These are phyloP conservation scores for Phytophthora melonis DNA, from an alignment of 352 stramenopile genomes.

Conservation along the genomic window DNA sequence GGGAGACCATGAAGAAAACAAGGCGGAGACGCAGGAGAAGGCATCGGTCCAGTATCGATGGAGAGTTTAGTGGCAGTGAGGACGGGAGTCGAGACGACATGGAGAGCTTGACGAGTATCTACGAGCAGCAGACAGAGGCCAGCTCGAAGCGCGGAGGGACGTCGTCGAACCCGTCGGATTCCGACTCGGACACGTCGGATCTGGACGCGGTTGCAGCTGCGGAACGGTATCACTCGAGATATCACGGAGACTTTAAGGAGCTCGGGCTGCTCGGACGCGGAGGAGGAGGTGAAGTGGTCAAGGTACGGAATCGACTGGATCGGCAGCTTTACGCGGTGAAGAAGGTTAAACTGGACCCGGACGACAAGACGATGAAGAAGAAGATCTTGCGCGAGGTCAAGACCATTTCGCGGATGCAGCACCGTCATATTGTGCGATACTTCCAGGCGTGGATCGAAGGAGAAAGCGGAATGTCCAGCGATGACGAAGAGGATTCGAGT, in stretches of 20 bases:
- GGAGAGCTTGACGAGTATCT: constrained; percentile 44
- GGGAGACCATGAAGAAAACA: constrained; percentile 71
- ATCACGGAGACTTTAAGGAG: constrained; percentile 89
- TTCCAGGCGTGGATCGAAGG: constrained; percentile 92
- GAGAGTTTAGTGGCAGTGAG: constrained; percentile 44
- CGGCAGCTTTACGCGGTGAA: constrained; percentile 89
- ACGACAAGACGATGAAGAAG: constrained; percentile 94
- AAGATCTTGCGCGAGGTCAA: constrained; percentile 96
- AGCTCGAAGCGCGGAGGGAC: constrained; percentile 27
- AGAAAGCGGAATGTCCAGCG: constrained; percentile 60
- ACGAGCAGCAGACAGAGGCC: constrained; percentile 47
- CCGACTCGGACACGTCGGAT: constrained; percentile 56
- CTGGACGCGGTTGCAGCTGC: constrained; percentile 44
- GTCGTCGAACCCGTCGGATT: constrained; percentile 49
- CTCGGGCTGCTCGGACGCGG: constrained; percentile 83
- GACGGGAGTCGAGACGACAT: constrained; percentile 49
- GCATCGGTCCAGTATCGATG: constrained; percentile 71
- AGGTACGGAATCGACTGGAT: constrained; percentile 85
- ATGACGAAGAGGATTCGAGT: constrained; percentile 55
- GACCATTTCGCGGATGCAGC: constrained; percentile 96
- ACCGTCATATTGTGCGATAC: constrained; percentile 97
- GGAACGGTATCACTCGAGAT: constrained; percentile 75
- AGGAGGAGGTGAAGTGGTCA: constrained; percentile 86
- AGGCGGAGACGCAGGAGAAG: constrained; percentile 43
- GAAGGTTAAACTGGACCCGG: constrained; percentile 86